Evolutionary conservation across 306 rosid genomes (phyloP).

Genomic region (Vigna hirtella): DNA sequence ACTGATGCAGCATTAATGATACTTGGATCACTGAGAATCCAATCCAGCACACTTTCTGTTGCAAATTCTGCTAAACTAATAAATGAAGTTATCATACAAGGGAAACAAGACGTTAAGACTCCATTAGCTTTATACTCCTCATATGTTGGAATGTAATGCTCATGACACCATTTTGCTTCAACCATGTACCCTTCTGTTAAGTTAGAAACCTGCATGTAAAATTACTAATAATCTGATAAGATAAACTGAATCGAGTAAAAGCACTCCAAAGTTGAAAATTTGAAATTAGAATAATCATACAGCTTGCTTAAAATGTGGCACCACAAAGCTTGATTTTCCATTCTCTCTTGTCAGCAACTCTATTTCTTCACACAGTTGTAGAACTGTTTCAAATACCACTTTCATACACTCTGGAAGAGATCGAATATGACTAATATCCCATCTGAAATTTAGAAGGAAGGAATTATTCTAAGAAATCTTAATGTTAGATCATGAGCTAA

Average conservation of each 20-base stretch:
- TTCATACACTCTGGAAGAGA: slow-evolving; percentile 41
- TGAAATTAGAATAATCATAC: not conserved
- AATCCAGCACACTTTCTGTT: no score
- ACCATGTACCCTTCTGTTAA: slow-evolving; percentile 33
- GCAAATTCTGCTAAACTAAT: no score
- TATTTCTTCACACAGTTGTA: not conserved
- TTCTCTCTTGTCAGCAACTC: not conserved
- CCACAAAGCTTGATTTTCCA: slow-evolving; percentile 26
- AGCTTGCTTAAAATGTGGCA: not conserved
- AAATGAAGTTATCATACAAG: no score
- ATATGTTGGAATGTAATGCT: no score
- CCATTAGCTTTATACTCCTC: no score
- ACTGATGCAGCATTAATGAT: no score
- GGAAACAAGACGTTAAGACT: no score
- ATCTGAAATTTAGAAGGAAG: slow-evolving; percentile 34
- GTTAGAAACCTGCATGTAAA: slow-evolving; percentile 26
- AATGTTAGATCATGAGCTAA: not conserved
- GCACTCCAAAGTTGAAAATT: not conserved
- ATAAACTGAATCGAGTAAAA: not conserved
- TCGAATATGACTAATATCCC: slow-evolving; percentile 36
- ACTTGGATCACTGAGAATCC: no score
- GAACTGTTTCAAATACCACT: not conserved
- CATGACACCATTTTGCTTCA: slow-evolving; percentile 34
- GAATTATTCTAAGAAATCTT: not conserved
- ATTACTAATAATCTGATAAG: not conserved